phyloP scores from a whole-genome alignment of 805 yeast genomes.

The Nakazawaea siamensis region DNA sequence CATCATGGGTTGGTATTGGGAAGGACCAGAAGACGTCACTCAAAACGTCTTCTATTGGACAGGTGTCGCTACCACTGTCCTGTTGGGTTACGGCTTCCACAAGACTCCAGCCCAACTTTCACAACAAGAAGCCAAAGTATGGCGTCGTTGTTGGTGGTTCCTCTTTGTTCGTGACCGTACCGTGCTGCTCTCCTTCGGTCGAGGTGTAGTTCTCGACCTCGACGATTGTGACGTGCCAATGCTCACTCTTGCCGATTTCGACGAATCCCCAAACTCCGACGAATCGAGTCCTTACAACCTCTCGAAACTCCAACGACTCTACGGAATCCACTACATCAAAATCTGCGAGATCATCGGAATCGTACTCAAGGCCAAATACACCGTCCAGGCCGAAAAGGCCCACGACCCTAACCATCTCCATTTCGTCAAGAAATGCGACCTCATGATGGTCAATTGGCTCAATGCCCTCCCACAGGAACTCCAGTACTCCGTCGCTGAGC shows the following conservation, averaged over 20 bases:
- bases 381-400: slow-evolving; percentile 56
- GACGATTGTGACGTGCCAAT: slow-evolving; percentile 74
- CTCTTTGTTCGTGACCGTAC: slow-evolving; percentile 63
- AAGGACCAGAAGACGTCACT: slow-evolving; percentile 61
- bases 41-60: slow-evolving; percentile 65
- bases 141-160: slow-evolving; percentile 72
- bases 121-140: slow-evolving; percentile 30
- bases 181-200: slow-evolving; percentile 65
- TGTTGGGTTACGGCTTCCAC: slow-evolving; percentile 74
- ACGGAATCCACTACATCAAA: slow-evolving; percentile 55
- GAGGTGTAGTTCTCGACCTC: slow-evolving; percentile 60
- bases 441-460: slow-evolving; percentile 74
- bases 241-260: slow-evolving; percentile 60
- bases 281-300: slow-evolving; percentile 32
- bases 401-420: slow-evolving; percentile 27
- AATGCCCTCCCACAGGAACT: slow-evolving; percentile 54
- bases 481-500: slow-evolving; percentile 52
- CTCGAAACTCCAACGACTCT: slow-evolving; percentile 40
- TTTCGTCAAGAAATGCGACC: slow-evolving; percentile 53
- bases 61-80: slow-evolving; percentile 58
- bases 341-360: slow-evolving; percentile 66
- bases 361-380: slow-evolving; percentile 59
- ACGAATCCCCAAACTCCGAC: slow-evolving; percentile 33
- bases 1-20: slow-evolving; percentile 64
- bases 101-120: slow-evolving; percentile 11